A percentile compares a stretch with the other conserved stretches of the same genome.
Conservation (phyloP, 2,329 filamentous ascomycete species). For the Fusarium devonianum region DNA sequence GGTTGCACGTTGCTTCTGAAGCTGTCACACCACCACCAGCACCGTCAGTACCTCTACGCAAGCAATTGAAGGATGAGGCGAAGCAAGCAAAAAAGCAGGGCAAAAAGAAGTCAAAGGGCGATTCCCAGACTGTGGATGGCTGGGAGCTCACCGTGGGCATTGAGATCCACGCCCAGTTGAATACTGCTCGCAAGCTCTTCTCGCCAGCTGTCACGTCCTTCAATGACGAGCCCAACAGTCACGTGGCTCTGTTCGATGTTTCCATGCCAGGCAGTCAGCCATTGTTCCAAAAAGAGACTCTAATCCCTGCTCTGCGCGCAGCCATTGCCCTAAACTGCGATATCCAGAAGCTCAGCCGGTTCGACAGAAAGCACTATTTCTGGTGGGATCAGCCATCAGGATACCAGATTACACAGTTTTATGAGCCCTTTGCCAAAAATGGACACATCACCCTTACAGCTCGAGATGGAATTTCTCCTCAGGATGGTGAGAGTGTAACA, state of each 20-base stretch:
- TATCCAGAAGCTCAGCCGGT: slow-evolving; percentile 78
- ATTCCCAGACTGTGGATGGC: slow-evolving; percentile 63
- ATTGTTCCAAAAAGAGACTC: slow-evolving; percentile 79
- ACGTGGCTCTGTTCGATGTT: slow-evolving; percentile 87
- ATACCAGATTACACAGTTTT: slow-evolving; percentile 98
- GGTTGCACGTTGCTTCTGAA: slow-evolving; percentile 44
- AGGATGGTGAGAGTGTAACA: slow-evolving; percentile 73
- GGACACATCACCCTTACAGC: slow-evolving; percentile 74
- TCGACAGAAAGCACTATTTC: slow-evolving; percentile 98
- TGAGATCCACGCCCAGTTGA: slow-evolving; percentile 96
- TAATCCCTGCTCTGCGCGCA: slow-evolving; percentile 89
- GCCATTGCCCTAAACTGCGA: slow-evolving; percentile 84
- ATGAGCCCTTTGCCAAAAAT: slow-evolving; percentile 73
- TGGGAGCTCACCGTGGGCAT: slow-evolving; percentile 98
- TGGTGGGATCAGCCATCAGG: slow-evolving; percentile 97
- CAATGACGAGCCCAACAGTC: slow-evolving; percentile 78
- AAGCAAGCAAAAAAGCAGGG: slow-evolving; percentile 74
- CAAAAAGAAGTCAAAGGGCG: slow-evolving; percentile 55
- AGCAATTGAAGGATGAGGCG: slow-evolving; percentile 74
- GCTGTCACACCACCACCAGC: slow-evolving; percentile 28
- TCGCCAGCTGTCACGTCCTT: slow-evolving; percentile 72
- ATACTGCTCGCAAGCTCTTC: slow-evolving; percentile 89
- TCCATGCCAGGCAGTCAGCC: slow-evolving; percentile 91
- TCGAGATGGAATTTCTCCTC: slow-evolving; percentile 79
- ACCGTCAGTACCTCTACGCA: slow-evolving; percentile 64